A percentile compares a stretch with the other conserved stretches of the same genome.
These are phyloP conservation scores for Saturnispora silvae DNA, from an alignment of 805 yeast genomes.

Conservation along the genomic window DNA sequence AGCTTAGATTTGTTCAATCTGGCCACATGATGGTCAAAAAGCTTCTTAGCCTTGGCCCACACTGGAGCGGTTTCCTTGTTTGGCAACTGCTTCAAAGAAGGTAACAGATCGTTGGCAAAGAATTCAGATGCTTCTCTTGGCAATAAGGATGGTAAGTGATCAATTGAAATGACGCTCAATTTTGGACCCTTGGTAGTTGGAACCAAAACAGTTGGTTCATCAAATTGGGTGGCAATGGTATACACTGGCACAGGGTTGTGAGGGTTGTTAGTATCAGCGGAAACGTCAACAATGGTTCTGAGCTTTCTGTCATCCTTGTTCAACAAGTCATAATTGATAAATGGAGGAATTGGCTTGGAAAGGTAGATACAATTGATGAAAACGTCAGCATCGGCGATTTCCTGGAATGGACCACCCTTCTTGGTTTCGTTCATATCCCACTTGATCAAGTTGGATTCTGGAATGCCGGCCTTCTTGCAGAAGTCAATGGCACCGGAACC, in stretches of 20 bases:
- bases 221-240: conserved; percentile 78
- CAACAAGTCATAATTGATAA: conserved; percentile 59
- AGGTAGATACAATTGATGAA: conserved; percentile 94
- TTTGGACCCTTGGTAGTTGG: conserved; percentile 73
- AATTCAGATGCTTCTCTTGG: conserved; percentile 97
- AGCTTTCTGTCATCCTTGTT: conserved; percentile 62
- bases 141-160: conserved; percentile 87
- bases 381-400: conserved; percentile 78
- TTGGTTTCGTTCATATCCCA: conserved; percentile 98
- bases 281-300: conserved; percentile 91
- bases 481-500: conserved; percentile 94
- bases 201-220: conserved; percentile 82
- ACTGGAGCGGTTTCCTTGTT: conserved; percentile 75
- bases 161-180: conserved; percentile 86
- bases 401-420: conserved; percentile 93
- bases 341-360: conserved; percentile 89
- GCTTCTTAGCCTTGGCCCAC: conserved; percentile 80
- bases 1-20: conserved; percentile 46
- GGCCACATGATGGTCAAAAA: conserved; percentile 77
- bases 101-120: conserved; percentile 78
- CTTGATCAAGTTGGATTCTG: conserved; percentile 69
- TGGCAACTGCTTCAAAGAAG: conserved; percentile 78
- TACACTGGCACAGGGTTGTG: conserved; percentile 97
- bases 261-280: conserved; percentile 98
- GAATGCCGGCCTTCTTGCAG: conserved; percentile 74